A percentile compares a stretch with the other conserved stretches of the same genome.
Evolutionary conservation across 495 filamentous ascomycete genomes (phyloP).

Genomic region (Annulohypoxylon moriforme): DNA sequence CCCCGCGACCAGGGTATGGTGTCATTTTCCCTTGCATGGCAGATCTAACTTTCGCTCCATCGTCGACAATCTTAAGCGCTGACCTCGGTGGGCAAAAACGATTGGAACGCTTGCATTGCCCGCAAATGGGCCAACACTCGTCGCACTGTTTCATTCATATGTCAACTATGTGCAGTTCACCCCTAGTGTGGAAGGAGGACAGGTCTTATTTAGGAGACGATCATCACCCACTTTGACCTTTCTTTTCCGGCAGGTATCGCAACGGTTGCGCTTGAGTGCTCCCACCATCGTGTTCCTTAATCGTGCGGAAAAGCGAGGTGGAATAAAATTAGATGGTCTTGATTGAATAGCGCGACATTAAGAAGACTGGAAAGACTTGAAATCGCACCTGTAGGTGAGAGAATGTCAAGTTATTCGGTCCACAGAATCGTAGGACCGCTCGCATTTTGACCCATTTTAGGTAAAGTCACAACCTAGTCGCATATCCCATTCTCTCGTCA

Average conservation of each 20-base stretch:
- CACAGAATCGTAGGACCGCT: too few species aligned
- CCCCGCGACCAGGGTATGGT: background rate
- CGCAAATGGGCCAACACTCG: background rate
- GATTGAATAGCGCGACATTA: too few species aligned
- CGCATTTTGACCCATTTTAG: too few species aligned
- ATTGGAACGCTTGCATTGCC: background rate
- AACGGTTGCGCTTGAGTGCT: too few species aligned
- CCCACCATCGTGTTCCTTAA: too few species aligned
- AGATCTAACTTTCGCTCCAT: background rate
- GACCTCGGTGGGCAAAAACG: background rate
- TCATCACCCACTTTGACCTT: background rate
- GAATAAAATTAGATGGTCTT: too few species aligned
- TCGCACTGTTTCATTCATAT: background rate
- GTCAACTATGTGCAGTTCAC: background rate
- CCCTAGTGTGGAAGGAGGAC: background rate
- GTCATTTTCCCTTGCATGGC: background rate
- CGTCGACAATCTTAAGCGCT: background rate
- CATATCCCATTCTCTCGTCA: too few species aligned
- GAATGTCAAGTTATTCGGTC: too few species aligned
- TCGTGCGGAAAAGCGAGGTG: too few species aligned
- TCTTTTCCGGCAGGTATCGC: background rate
- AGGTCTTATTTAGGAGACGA: background rate
- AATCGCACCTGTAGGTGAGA: too few species aligned
- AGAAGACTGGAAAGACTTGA: too few species aligned
- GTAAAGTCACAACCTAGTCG: too few species aligned